These are phyloP conservation scores for Anthoceros angustus DNA, from an alignment of 225 moss, liverwort and hornwort species.

Conservation along the genomic window DNA sequence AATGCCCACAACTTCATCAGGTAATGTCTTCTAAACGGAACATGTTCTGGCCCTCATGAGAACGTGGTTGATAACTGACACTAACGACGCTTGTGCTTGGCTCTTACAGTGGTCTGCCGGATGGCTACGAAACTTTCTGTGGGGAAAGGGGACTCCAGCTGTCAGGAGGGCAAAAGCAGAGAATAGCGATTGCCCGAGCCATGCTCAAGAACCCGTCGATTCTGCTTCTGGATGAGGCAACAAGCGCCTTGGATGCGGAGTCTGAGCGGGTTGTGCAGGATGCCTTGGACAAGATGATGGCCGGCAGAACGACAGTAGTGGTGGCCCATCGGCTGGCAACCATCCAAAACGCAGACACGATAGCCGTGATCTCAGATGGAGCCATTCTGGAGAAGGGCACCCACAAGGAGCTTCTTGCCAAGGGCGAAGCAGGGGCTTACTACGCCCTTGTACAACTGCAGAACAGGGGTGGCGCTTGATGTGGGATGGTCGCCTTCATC, in stretches of 20 bases:
- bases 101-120: slow-evolving; percentile 7
- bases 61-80: neutral
- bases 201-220: slow-evolving; percentile 2
- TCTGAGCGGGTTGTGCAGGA: slow-evolving; percentile 1
- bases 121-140: neutral
- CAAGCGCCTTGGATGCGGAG: slow-evolving; percentile 6
- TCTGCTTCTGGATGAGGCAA: slow-evolving; percentile 6
- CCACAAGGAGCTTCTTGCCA: neutral
- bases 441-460: neutral
- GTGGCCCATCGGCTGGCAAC: slow-evolving; percentile 6
- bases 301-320: slow-evolving; percentile 1
- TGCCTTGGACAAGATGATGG: neutral
- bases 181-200: slow-evolving; percentile 6
- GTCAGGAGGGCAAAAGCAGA: slow-evolving; percentile 8
- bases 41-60: neutral
- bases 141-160: slow-evolving; percentile 4
- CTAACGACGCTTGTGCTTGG: neutral
- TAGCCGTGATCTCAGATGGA: neutral
- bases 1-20: slow-evolving; percentile 16
- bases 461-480: neutral
- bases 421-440: neutral
- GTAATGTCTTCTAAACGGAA: neutral
- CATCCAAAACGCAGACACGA: neutral
- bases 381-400: neutral
- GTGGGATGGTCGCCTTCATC: no score